A percentile compares a stretch with the other conserved stretches of the same genome.
These are phyloP conservation scores for Fusarium heterosporum DNA, from an alignment of 2,329 filamentous ascomycete genomes.

Conservation along the genomic window DNA sequence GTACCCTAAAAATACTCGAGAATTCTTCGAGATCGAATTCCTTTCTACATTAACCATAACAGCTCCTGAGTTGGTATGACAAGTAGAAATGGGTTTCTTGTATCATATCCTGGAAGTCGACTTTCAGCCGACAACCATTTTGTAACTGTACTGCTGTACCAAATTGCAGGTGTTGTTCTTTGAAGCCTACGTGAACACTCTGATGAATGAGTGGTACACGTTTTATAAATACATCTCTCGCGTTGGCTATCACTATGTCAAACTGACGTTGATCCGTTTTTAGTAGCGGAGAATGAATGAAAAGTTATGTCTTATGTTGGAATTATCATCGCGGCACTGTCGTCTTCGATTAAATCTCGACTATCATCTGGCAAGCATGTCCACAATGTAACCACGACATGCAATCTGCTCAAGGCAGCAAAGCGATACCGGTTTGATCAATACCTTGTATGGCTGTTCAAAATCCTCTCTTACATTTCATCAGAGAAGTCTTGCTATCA, in stretches of 20 bases:
- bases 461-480: too few species aligned
- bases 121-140: not conserved
- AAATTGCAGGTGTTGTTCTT: not conserved
- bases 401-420: too few species aligned
- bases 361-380: not conserved
- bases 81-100: constrained; percentile 6
- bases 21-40: not conserved
- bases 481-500: too few species aligned
- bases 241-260: not conserved
- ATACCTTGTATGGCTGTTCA: too few species aligned
- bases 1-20: not conserved
- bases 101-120: constrained; percentile 26
- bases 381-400: too few species aligned
- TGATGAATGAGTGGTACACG: not conserved
- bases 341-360: too few species aligned
- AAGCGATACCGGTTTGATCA: too few species aligned
- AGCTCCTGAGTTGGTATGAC: not conserved
- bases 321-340: not conserved
- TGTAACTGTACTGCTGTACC: constrained; percentile 21
- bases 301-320: not conserved
- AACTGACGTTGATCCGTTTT: not conserved
- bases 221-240: not conserved
- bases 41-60: not conserved
- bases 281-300: not conserved
- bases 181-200: not conserved